Percentiles rank a stretch among this genome's conserved stretches.
Conservation (phyloP, 1,284 basidiomycete species). For the Heterobasidion parviporum region DNA sequence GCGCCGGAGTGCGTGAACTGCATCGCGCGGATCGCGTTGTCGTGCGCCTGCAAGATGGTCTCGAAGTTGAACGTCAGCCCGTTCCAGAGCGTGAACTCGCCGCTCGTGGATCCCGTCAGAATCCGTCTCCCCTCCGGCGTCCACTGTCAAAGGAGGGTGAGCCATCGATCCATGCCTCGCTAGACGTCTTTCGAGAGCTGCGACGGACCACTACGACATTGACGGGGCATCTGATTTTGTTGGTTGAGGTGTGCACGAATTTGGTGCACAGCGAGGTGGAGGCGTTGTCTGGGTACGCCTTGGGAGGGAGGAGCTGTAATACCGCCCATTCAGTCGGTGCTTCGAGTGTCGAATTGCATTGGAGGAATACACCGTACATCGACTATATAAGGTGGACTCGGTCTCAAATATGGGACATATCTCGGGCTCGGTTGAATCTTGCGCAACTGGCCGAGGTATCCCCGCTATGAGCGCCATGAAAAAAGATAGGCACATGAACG, state of each 20-base stretch:
- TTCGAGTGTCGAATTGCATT: conserved; percentile 13
- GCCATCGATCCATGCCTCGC: neutral
- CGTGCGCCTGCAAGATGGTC: conserved; percentile 96
- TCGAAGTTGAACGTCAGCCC: conserved; percentile 99
- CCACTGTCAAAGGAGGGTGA: conserved; percentile 51
- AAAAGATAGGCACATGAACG: neutral
- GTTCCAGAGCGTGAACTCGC: conserved; percentile 99
- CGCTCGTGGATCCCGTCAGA: conserved; percentile 91
- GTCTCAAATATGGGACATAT: conserved; percentile 70
- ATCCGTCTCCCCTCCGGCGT: conserved; percentile 92
- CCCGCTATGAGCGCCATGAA: conserved; percentile 2
- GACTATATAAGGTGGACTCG: conserved; percentile 76
- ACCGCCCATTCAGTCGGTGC: conserved; percentile 15
- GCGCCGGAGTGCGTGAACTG: conserved; percentile 87
- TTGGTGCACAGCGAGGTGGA: conserved; percentile 92
- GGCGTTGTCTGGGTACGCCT: conserved; percentile 82
- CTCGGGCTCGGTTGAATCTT: conserved; percentile 70
- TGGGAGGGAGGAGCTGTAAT: conserved; percentile 79
- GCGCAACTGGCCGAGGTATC: conserved; percentile 38
- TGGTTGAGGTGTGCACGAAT: conserved; percentile 96
- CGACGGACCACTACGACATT: conserved; percentile 82
- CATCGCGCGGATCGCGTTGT: conserved; percentile 87
- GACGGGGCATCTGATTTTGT: conserved; percentile 96
- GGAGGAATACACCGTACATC: conserved; percentile 47
- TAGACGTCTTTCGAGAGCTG: neutral